Evolutionary conservation across 2,329 filamentous ascomycete species (phyloP).

Genomic region (Knoxdaviesia proteae): DNA sequence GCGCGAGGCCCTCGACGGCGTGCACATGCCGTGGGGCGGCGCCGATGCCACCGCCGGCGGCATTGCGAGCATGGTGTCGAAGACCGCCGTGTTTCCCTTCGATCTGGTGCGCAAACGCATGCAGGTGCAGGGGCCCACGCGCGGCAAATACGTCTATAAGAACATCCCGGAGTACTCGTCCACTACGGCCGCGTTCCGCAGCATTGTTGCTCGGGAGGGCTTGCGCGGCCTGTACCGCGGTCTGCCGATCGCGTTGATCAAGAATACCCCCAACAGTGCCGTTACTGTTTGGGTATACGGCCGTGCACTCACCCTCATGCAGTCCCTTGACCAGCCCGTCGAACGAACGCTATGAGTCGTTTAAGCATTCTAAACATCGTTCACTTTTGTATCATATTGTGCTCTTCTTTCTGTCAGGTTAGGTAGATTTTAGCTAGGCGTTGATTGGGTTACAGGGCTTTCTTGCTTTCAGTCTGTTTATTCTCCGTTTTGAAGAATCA

Average conservation of each 20-base stretch:
- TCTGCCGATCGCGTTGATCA: conserved; percentile 70
- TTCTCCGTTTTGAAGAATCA: not conserved
- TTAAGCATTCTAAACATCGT: not conserved
- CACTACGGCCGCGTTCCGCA: conserved; percentile 41
- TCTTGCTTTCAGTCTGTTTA: conserved; percentile 5
- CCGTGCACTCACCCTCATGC: conserved; percentile 41
- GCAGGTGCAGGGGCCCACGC: conserved; percentile 84
- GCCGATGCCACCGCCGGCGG: conserved; percentile 72
- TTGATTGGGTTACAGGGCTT: conserved; percentile 4
- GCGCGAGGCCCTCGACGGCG: conserved; percentile 31
- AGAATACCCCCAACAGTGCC: conserved; percentile 82
- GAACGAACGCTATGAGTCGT: conserved; percentile 5
- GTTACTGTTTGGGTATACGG: conserved; percentile 95
- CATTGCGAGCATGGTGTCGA: conserved; percentile 58
- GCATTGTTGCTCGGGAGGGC: conserved; percentile 55
- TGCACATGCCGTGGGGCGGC: conserved; percentile 47
- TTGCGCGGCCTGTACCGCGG: conserved; percentile 69
- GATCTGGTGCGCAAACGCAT: conserved; percentile 84
- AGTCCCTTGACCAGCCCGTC: conserved; percentile 14
- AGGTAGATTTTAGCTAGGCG: not conserved
- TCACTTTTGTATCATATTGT: not conserved
- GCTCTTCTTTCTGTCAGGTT: not conserved
- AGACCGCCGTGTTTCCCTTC: conserved; percentile 79
- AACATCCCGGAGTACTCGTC: conserved; percentile 72
- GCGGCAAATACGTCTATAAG: conserved; percentile 56